phyloP scores from a whole-genome alignment of 2,329 filamentous ascomycete species.

The Emmonsiellopsis sp. region DNA sequence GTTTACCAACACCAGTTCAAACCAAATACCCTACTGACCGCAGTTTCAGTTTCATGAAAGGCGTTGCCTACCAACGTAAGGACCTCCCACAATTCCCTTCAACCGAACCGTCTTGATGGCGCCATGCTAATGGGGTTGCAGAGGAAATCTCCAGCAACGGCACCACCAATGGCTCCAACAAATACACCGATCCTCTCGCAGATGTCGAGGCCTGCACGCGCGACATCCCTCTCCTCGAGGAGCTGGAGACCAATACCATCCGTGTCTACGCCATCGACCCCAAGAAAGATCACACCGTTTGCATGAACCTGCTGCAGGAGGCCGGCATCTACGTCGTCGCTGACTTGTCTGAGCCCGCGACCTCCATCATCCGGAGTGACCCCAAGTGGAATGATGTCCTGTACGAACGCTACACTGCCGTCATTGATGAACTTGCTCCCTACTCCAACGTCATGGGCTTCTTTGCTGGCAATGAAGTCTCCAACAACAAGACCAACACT shows the following conservation, averaged over 20 bases:
- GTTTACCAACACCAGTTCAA: too few relatives aligned
- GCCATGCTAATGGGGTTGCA: slow-evolving; percentile 13
- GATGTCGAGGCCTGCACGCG: slow-evolving; percentile 63
- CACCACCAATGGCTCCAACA: slow-evolving; percentile 40
- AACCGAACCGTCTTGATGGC: slow-evolving; percentile 5
- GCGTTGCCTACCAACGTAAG: slow-evolving; percentile 80
- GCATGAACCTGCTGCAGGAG: slow-evolving; percentile 73
- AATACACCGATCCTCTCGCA: slow-evolving; percentile 75
- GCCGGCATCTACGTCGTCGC: slow-evolving; percentile 93
- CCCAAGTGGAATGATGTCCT: slow-evolving; percentile 72
- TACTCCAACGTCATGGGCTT: slow-evolving; percentile 93
- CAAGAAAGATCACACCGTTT: slow-evolving; percentile 62
- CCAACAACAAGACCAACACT: slow-evolving; percentile 83
- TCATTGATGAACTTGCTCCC: slow-evolving; percentile 69
- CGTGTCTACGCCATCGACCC: slow-evolving; percentile 92
- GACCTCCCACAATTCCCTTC: slow-evolving; percentile 11
- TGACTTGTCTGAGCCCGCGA: slow-evolving; percentile 70
- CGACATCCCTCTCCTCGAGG: slow-evolving; percentile 70
- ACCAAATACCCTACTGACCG: slow-evolving; percentile 9
- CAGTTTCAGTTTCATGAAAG: slow-evolving; percentile 64
- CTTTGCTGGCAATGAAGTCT: slow-evolving; percentile 97
- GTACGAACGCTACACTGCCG: slow-evolving; percentile 69
- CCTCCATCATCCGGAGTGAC: slow-evolving; percentile 75
- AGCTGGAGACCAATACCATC: slow-evolving; percentile 82
- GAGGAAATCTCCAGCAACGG: slow-evolving; percentile 52